Percentiles rank a stretch among this genome's conserved stretches.
Conservation (phyloP, 1,139 yeast genomes). For the Maudiozyma humilis region DNA sequence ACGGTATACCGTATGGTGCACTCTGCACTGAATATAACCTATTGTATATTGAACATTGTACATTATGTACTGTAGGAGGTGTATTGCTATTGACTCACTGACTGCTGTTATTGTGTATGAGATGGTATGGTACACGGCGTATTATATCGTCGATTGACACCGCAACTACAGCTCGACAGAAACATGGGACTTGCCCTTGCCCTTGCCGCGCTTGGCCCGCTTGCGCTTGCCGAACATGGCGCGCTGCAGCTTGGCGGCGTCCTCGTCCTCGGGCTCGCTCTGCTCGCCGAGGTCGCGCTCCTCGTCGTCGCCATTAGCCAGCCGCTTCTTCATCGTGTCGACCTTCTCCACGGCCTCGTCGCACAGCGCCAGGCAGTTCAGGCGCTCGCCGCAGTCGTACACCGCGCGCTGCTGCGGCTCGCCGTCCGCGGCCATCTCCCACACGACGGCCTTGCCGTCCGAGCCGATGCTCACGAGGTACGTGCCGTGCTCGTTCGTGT, state of each 20-base stretch:
- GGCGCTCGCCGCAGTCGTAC: conserved; percentile 85
- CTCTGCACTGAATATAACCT: too few relatives aligned
- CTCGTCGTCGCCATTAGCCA: conserved; percentile 38
- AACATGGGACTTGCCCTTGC: conserved; percentile 35
- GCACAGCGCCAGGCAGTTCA: conserved; percentile 75
- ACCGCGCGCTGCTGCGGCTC: conserved; percentile 91
- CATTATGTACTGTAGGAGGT: too few relatives aligned
- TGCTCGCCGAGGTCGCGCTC: conserved; percentile 37
- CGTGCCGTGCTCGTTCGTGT: conserved; percentile 38
- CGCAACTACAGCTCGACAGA: conserved; percentile 38
- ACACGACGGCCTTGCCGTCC: conserved; percentile 85
- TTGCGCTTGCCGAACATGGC: conserved; percentile 34
- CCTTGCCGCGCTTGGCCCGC: conserved; percentile 36
- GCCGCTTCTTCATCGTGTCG: conserved; percentile 62
- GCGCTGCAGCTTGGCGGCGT: conserved; percentile 35
- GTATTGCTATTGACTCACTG: too few relatives aligned
- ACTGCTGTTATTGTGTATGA: too few relatives aligned
- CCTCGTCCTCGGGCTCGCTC: too few relatives aligned
- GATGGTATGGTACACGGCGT: too few relatives aligned
- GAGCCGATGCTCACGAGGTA: conserved; percentile 78
- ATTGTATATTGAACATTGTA: too few relatives aligned
- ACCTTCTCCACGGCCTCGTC: conserved; percentile 71
- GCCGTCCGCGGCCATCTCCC: conserved; percentile 50
- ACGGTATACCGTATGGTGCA: too few relatives aligned
- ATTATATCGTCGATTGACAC: too few relatives aligned